Conservation (phyloP, 345 rosid species). For the Conringia planisiliqua region DNA sequence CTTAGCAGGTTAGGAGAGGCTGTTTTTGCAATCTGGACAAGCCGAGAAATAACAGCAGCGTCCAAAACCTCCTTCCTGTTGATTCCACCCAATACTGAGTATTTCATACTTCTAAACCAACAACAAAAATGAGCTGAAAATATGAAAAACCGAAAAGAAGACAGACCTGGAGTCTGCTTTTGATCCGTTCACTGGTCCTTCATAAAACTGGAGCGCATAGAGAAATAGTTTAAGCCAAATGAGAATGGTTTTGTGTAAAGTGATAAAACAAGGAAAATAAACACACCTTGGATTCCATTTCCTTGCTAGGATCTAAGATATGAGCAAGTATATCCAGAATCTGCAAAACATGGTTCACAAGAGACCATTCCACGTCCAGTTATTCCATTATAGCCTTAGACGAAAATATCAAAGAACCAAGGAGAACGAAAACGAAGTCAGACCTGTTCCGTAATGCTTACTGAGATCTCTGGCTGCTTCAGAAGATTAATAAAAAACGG, state of each 20-base stretch:
- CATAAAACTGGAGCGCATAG: slow-evolving; percentile 49
- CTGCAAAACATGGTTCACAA: slow-evolving; percentile 43
- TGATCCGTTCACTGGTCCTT: slow-evolving; percentile 56
- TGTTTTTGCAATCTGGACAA: slow-evolving; percentile 57
- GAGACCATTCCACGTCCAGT: background rate
- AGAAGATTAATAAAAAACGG: slow-evolving; percentile 49
- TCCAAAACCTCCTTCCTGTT: slow-evolving; percentile 52
- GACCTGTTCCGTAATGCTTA: slow-evolving; percentile 61
- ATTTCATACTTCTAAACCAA: background rate
- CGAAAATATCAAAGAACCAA: background rate
- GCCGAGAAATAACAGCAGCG: slow-evolving; percentile 48
- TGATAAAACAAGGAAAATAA: background rate
- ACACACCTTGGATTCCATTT: slow-evolving; percentile 78
- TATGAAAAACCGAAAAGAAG: background rate
- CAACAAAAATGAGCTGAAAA: background rate
- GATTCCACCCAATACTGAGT: slow-evolving; percentile 6
- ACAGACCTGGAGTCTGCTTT: slow-evolving; percentile 46
- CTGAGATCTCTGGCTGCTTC: slow-evolving; percentile 45
- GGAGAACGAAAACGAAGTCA: slow-evolving; percentile 1
- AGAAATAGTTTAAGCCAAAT: slow-evolving; percentile 13
- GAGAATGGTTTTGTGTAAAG: slow-evolving; percentile 10
- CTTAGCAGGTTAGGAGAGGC: slow-evolving; percentile 57
- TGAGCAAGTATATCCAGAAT: slow-evolving; percentile 62
- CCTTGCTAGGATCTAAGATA: slow-evolving; percentile 68
- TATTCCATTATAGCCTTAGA: background rate